A percentile compares a stretch with the other conserved stretches of the same genome.
These are phyloP conservation scores for Coemansia sp. DNA, from an alignment of 192 early-diverging fungal genomes.

Conservation along the genomic window DNA sequence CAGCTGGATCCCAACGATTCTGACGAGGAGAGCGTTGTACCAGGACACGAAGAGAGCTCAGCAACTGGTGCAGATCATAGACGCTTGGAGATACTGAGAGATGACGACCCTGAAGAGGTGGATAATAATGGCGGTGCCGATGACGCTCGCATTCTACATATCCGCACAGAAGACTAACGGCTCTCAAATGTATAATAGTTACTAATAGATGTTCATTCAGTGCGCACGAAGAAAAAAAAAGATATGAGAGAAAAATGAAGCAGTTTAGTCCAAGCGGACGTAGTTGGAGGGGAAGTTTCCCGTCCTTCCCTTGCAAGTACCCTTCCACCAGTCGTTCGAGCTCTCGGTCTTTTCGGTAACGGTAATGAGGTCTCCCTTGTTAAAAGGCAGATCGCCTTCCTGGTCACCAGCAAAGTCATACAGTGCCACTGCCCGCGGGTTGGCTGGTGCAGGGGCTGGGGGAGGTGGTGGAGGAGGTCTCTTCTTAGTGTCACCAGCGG, in stretches of 20 bases:
- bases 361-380: constrained; percentile 82
- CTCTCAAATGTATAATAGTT: neutral
- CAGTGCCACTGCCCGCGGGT: constrained; percentile 66
- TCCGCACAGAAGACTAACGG: neutral
- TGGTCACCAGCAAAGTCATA: constrained; percentile 86
- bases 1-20: constrained; percentile 22
- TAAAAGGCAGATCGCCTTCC: constrained; percentile 81
- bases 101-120: neutral
- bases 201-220: neutral
- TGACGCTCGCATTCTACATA: constrained; percentile 16
- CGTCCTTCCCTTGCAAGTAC: constrained; percentile 62
- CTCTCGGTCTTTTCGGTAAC: constrained; percentile 71
- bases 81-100: constrained; percentile 25
- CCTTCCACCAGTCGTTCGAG: constrained; percentile 92
- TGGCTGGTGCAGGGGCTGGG: constrained; percentile 50
- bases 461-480: constrained; percentile 49
- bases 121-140: constrained; percentile 17
- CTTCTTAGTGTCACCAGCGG: constrained; percentile 28
- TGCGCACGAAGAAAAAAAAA: neutral
- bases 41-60: neutral
- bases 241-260: neutral
- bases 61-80: neutral
- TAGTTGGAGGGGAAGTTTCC: constrained; percentile 85
- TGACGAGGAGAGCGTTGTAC: constrained; percentile 15
- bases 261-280: constrained; percentile 42